Conservation (phyloP, 139 green algal species). For the Coelastrella sp. region DNA sequence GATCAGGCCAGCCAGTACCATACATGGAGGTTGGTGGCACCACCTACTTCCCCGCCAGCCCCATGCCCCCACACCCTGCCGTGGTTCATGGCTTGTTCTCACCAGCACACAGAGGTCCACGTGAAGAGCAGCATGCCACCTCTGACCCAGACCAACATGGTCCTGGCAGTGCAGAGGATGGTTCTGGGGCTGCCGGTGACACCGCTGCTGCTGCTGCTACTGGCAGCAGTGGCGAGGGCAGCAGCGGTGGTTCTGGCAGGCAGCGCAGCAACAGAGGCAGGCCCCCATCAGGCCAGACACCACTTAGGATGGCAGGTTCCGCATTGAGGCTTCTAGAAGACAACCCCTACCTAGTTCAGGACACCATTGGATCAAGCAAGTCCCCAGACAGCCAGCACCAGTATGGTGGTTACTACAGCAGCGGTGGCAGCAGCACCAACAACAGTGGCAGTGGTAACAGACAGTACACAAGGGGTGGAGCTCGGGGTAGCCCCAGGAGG, state of each 20-base stretch:
- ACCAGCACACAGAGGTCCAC: not conserved
- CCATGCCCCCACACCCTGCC: conserved; percentile 1
- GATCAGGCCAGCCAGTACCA: conserved; percentile 10
- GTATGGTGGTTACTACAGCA: not conserved
- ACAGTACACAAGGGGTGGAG: not conserved
- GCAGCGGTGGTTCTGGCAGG: not conserved
- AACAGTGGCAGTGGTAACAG: not conserved
- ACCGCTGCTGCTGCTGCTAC: not conserved
- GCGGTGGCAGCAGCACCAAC: not conserved
- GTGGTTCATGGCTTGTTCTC: not conserved
- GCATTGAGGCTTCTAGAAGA: conserved; percentile 34
- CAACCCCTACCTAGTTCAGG: conserved; percentile 45
- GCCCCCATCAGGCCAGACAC: not conserved
- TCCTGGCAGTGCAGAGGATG: too few relatives aligned
- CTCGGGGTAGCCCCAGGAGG: not conserved
- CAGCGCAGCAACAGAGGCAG: not conserved
- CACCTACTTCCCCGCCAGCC: conserved; percentile 33
- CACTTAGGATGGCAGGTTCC: conserved; percentile 5
- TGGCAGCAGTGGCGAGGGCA: not conserved
- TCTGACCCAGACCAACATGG: not conserved
- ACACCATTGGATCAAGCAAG: conserved; percentile 30
- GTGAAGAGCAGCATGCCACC: not conserved
- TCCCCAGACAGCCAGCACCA: not conserved
- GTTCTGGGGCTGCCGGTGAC: not conserved
- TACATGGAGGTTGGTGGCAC: conserved; percentile 41